Evolutionary conservation across 2,329 filamentous ascomycete genomes (phyloP), one percentile per base, ranked within the genome.

Genomic region (Pseudogymnoascus sp.): DNA sequence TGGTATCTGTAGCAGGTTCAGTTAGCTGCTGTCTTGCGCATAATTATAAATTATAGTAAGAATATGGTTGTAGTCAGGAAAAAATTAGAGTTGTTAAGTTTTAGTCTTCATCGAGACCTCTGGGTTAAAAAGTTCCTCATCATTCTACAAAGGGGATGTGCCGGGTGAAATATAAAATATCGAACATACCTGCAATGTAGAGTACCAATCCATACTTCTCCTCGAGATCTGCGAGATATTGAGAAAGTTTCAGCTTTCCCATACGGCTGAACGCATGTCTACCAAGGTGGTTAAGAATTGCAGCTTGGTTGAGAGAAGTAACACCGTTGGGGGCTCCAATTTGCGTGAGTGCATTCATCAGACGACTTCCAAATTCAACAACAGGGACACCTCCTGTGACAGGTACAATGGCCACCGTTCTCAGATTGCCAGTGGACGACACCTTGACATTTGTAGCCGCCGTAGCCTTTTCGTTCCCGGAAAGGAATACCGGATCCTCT

Each of bases 211-310:
- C 92, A 69, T 96, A 97, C 72, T 96, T 96, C 75, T 99, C 94
- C 74, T 99, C 94, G 9, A 99, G 79, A 70, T 99, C 94, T 2
- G 95, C 94, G 58, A 99, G 82, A 70, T 99, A 99, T 67, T 99
- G 93, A 1, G 93, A 91, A 6, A 99, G 79, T 74, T 96, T 97
- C 28, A 99, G 78, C 74, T 97, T 97, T 5, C 94, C 94, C 88
- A 99, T 97, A 68, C 88, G 90, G 74, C 89, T 97, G 73, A 99
- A 99, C 0, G 95, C 94, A 74, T 99, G 92, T 65, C 94, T 88
- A 28, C 95, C 94, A 1, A 99, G 81, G 72, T 99, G 95, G 66
- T 95, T 96, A 59, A 99, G 75, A 67, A 99, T 96, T 2, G 92
- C 90, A 2, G 92, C 88, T 74, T 99, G 93, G 65, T 96, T 97